Evolutionary conservation across 352 stramenopile genomes (phyloP).

Genomic region (Aphanomyces astaci): DNA sequence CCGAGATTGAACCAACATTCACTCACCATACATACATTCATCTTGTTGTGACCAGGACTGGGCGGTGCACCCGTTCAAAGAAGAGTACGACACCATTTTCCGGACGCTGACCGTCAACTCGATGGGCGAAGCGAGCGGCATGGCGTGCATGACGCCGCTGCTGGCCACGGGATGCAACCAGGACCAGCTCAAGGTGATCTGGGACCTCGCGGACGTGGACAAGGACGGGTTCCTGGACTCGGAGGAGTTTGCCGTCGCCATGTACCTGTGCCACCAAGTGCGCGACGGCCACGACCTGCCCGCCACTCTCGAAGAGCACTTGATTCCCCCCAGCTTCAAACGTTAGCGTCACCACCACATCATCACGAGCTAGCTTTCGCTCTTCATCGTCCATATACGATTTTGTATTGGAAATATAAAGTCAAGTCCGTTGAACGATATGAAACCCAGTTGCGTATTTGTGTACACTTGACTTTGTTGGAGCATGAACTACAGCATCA

Average conservation of each 20-base stretch:
- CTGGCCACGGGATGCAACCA: slow-evolving; percentile 55
- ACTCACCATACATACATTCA: too few relatives aligned
- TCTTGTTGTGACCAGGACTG: too few relatives aligned
- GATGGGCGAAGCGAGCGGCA: slow-evolving; percentile 45
- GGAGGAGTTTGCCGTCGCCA: slow-evolving; percentile 87
- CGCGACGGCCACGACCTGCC: slow-evolving; percentile 72
- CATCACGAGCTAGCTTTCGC: too few relatives aligned
- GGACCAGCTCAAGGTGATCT: slow-evolving; percentile 76
- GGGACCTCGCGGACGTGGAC: slow-evolving; percentile 86
- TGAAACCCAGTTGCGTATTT: too few relatives aligned
- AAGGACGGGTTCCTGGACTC: slow-evolving; percentile 81
- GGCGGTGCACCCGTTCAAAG: slow-evolving; percentile 58
- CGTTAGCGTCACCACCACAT: neutral
- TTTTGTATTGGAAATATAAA: too few relatives aligned
- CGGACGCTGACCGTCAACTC: slow-evolving; percentile 51
- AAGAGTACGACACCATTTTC: slow-evolving; percentile 81
- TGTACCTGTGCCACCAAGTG: slow-evolving; percentile 74
- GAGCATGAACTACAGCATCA: too few relatives aligned
- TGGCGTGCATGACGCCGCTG: slow-evolving; percentile 71
- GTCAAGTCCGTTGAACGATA: too few relatives aligned
- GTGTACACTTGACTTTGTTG: too few relatives aligned
- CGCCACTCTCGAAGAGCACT: slow-evolving; percentile 36
- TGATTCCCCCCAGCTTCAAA: slow-evolving; percentile 46
- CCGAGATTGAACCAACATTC: too few relatives aligned
- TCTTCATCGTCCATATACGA: too few relatives aligned